Conservation (phyloP, 371 early-diverging fungal species). For the Umbelopsis sp. region DNA sequence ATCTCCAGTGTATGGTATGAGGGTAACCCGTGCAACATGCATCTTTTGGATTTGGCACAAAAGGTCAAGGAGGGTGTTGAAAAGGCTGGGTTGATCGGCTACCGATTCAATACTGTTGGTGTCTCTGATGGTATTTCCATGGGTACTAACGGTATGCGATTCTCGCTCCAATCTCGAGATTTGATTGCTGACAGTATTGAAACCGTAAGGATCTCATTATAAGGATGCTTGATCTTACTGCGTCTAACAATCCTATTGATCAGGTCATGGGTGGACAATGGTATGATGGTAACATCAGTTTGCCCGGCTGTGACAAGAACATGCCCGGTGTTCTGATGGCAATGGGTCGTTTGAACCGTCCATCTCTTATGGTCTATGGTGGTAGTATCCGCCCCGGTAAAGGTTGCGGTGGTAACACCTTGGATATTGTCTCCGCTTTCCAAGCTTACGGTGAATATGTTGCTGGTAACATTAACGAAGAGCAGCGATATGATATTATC, state of each 20-base stretch:
- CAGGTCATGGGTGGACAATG: conserved; percentile 90
- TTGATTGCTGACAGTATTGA: conserved; percentile 98
- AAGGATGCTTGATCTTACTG: conserved; percentile 18
- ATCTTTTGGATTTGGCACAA: conserved; percentile 85
- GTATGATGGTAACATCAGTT: conserved; percentile 74
- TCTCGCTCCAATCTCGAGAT: conserved; percentile 94
- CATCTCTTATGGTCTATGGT: conserved; percentile 94
- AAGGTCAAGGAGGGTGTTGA: conserved; percentile 92
- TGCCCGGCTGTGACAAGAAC: conserved; percentile 92
- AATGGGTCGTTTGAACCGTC: conserved; percentile 94
- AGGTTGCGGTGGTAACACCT: conserved; percentile 63
- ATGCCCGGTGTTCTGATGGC: conserved; percentile 98
- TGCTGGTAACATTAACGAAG: conserved; percentile 86
- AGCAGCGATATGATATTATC: conserved; percentile 84
- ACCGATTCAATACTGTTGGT: conserved; percentile 96
- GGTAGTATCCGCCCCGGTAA: conserved; percentile 85
- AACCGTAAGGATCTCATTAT: conserved; percentile 62
- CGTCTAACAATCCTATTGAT: neutral
- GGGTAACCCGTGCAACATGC: conserved; percentile 99
- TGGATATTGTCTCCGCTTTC: conserved; percentile 96
- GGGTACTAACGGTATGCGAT: conserved; percentile 96
- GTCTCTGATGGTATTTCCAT: conserved; percentile 97
- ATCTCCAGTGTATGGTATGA: conserved; percentile 97
- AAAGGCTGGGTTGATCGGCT: conserved; percentile 88
- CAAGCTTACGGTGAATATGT: conserved; percentile 94